Evolutionary conservation across 73 alveolate species (phyloP).

Genomic region (Paramecium primaurelia): DNA sequence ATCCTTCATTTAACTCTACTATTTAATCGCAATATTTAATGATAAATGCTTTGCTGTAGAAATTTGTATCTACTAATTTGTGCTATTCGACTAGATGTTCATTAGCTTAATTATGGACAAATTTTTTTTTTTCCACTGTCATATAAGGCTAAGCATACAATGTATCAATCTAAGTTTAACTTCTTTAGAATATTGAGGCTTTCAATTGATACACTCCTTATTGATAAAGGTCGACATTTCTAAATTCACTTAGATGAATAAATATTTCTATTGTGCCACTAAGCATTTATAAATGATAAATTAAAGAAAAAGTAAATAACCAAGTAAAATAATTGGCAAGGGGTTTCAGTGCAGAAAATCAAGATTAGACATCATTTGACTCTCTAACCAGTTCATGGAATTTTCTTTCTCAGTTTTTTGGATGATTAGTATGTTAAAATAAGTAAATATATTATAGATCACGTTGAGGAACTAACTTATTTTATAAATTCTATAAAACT

Average conservation of each 20-base stretch:
- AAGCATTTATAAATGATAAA: background rate
- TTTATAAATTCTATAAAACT: too few species aligned
- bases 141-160: background rate
- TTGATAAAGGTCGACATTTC: slow-evolving; percentile 31
- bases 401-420: too few species aligned
- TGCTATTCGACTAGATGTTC: background rate
- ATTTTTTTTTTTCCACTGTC: background rate
- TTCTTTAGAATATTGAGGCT: background rate
- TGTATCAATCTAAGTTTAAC: background rate
- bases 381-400: too few species aligned
- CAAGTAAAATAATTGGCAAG: too few species aligned
- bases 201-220: slow-evolving; percentile 26
- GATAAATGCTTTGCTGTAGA: slow-evolving; percentile 21
- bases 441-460: too few species aligned
- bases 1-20: slow-evolving; percentile 21
- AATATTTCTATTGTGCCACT: slow-evolving; percentile 18
- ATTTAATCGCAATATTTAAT: slow-evolving; percentile 31
- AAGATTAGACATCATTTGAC: too few species aligned
- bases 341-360: too few species aligned
- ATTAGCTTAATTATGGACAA: background rate
- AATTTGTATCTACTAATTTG: background rate
- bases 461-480: too few species aligned
- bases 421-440: too few species aligned
- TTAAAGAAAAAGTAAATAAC: too few species aligned
- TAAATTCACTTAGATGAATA: background rate